Conservation (phyloP, 1,284 basidiomycete species). For the Meripilus lineatus region DNA sequence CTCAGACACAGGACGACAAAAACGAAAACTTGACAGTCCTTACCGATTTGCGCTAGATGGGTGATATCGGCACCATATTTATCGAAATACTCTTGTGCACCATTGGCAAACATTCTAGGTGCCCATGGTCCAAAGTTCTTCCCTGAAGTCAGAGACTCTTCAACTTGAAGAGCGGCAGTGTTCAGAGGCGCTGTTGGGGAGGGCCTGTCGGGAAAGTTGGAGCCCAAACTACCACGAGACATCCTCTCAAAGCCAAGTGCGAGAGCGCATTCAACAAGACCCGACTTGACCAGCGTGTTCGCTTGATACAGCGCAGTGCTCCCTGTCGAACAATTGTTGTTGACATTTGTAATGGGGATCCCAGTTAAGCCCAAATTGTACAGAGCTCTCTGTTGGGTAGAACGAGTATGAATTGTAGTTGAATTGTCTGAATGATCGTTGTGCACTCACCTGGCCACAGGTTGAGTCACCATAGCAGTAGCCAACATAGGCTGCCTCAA, state of each 20-base stretch:
- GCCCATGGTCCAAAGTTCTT: conserved; percentile 66
- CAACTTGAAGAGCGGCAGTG: conserved; percentile 44
- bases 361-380: conserved; percentile 83
- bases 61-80: conserved; percentile 69
- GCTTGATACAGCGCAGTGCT: conserved; percentile 72
- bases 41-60: conserved; percentile 76
- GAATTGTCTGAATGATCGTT: neutral
- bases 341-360: conserved; percentile 85
- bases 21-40: conserved; percentile 11
- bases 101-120: conserved; percentile 76
- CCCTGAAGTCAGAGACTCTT: conserved; percentile 46
- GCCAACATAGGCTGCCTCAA: conserved; percentile 78
- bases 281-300: conserved; percentile 63
- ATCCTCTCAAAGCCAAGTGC: conserved; percentile 88
- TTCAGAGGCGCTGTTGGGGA: conserved; percentile 51
- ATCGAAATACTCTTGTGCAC: conserved; percentile 73
- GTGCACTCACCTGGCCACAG: conserved; percentile 58
- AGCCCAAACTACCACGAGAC: conserved; percentile 72
- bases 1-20: neutral
- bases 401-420: neutral
- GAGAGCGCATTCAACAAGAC: conserved; percentile 71
- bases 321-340: conserved; percentile 82
- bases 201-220: conserved; percentile 66
- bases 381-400: conserved; percentile 54
- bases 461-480: conserved; percentile 81